Evolutionary conservation across 2,329 filamentous ascomycete species (phyloP).

Genomic region (Epichloe elymi): DNA sequence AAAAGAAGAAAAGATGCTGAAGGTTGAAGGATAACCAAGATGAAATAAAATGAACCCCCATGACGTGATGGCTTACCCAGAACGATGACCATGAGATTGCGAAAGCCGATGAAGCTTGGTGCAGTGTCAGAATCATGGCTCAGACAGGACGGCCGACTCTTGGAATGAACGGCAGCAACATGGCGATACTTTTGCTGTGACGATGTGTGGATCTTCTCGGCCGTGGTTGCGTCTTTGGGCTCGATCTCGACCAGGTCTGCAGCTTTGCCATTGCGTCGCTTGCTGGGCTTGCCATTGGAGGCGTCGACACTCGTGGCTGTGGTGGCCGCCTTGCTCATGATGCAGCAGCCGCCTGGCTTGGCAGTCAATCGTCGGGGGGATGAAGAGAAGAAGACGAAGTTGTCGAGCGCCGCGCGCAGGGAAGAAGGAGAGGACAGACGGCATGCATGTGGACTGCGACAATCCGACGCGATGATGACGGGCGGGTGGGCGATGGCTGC

Average conservation of each 20-base stretch:
- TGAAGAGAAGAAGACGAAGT: not conserved
- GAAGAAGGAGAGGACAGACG: not conserved
- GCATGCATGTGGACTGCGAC: not conserved
- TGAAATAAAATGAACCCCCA: slow-evolving; percentile 6
- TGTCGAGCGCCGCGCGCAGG: not conserved
- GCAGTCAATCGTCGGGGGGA: not conserved
- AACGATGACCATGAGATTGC: slow-evolving; percentile 92
- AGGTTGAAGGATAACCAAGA: not conserved
- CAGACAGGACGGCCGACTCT: slow-evolving; percentile 61
- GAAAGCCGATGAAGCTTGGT: slow-evolving; percentile 84
- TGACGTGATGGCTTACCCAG: slow-evolving; percentile 44
- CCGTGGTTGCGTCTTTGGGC: slow-evolving; percentile 11
- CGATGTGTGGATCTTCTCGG: slow-evolving; percentile 10
- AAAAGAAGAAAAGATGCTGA: too few relatives aligned
- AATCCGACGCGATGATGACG: not conserved
- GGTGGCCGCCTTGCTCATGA: slow-evolving; percentile 28
- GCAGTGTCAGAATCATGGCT: slow-evolving; percentile 65
- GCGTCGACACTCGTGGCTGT: slow-evolving; percentile 24
- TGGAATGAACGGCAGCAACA: slow-evolving; percentile 72
- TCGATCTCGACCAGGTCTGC: slow-evolving; percentile 16
- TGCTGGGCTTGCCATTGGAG: slow-evolving; percentile 12
- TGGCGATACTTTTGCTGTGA: slow-evolving; percentile 66
- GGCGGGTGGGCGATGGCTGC: not conserved
- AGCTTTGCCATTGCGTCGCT: slow-evolving; percentile 11
- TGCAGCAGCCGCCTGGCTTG: not conserved